Base-by-base conservation (phyloP, 164 flowering plant species). In the Vitis cinerea region DNA sequence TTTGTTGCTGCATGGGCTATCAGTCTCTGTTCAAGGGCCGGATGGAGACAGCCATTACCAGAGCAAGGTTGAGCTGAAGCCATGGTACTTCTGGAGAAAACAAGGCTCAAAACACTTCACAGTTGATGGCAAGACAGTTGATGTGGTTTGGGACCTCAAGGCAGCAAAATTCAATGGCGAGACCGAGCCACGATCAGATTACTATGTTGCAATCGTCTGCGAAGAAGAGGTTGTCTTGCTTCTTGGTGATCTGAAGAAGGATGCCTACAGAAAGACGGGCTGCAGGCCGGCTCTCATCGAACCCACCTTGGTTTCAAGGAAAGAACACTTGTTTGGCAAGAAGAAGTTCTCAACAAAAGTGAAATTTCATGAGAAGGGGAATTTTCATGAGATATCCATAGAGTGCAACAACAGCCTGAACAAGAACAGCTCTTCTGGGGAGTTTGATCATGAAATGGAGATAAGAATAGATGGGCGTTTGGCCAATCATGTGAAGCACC, bases 81-180 rank as follows among this genome's bases (percentile, higher is more conserved):
- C 88, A n/a, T 88, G 92, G 92, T 73, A 74, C 56, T 88, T 88
- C 64, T 85, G 88, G 90, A 83, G 82, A 63, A 88, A 83, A 65
- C 85, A 81, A 65, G 92, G 92, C 7, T 79, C 80, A 4, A 86
- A 82, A 69, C 75, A 75, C 4, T 82, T 88, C 19, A 13, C 29
- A 2, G 83, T 85, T 1, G 86, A 86, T 17, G 81, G 80, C 8
- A 74, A 69, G 37, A 15, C 53, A 0, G 81, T 86, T 3, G 74
- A 66, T 13, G 74, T 88, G 12, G 75, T 81, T 14, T 88, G 92
- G 92, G 92, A 88, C 66, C 81, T 88, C 9, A 77, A 72, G 63
- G 69, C 76, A 10, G 92, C 90, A 0, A 82, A 80, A 55, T 86
- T 86, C 77, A 74, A 81, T 14, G 87, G 88, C 6, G 84, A 85